A percentile compares a stretch with the other conserved stretches of the same genome.
phyloP scores from a whole-genome alignment of 1,284 basidiomycete species.

The Puccinia triticina region DNA sequence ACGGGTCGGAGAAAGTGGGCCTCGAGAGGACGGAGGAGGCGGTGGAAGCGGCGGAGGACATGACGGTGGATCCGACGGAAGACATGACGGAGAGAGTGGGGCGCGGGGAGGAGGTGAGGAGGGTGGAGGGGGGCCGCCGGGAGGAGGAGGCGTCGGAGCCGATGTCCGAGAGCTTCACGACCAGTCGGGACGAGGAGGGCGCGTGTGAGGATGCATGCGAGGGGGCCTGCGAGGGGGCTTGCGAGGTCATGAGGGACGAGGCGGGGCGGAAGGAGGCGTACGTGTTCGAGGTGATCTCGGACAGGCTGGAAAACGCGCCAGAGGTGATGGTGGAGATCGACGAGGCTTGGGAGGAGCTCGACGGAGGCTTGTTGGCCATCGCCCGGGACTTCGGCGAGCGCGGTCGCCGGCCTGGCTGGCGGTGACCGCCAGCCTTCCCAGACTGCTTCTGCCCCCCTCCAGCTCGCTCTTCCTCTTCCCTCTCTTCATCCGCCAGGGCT shows the following conservation, averaged over 20 bases:
- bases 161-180: not conserved
- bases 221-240: not conserved
- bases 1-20: not conserved
- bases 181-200: no score
- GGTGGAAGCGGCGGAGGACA: not conserved
- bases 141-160: not conserved
- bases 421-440: not conserved
- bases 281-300: slow-evolving; percentile 1
- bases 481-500: not conserved
- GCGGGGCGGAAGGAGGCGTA: not conserved
- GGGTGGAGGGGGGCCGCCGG: not conserved
- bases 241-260: not conserved
- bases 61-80: not conserved
- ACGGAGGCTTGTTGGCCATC: not conserved
- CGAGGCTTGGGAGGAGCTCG: slow-evolving; percentile 20
- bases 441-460: not conserved
- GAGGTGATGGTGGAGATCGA: slow-evolving; percentile 24
- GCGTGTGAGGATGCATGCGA: not conserved
- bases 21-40: slow-evolving; percentile 19
- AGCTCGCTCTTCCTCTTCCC: not conserved
- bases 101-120: slow-evolving; percentile 21
- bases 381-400: slow-evolving; percentile 13
- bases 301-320: not conserved
- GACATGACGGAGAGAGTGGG: slow-evolving; percentile 18
- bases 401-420: slow-evolving; percentile 18